These are phyloP conservation scores for Gastrodia elata DNA, from an alignment of 106 monocot species.

Conservation along the genomic window DNA sequence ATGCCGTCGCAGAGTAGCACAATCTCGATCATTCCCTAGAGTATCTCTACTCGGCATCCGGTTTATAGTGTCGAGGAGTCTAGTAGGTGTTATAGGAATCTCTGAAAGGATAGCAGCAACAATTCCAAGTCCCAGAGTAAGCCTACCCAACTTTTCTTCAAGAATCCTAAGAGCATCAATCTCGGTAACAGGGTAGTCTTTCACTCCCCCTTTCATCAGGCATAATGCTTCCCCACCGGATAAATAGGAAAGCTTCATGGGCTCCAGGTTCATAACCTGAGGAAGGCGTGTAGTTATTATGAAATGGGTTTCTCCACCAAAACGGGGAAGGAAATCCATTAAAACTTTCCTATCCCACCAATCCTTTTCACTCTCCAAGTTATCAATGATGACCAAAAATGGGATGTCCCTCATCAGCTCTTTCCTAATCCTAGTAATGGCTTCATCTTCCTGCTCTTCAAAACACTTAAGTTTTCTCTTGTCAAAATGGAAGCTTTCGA, in stretches of 20 bases:
- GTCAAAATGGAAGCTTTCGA: slow-evolving; percentile 35
- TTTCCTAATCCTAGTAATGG: slow-evolving; percentile 60
- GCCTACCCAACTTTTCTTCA: slow-evolving; percentile 80
- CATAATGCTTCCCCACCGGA: slow-evolving; percentile 74
- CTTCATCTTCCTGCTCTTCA: slow-evolving; percentile 88
- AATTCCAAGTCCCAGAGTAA: slow-evolving; percentile 70
- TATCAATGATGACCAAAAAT: slow-evolving; percentile 75
- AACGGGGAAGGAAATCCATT: slow-evolving; percentile 76
- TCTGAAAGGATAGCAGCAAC: slow-evolving; percentile 74
- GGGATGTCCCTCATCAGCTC: slow-evolving; percentile 83
- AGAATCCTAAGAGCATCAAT: slow-evolving; percentile 73
- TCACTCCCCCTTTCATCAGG: slow-evolving; percentile 81
- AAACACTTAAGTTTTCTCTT: slow-evolving; percentile 67
- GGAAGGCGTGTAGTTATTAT: slow-evolving; percentile 81
- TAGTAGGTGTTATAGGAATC: slow-evolving; percentile 72
- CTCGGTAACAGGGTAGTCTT: slow-evolving; percentile 55
- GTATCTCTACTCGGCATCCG: slow-evolving; percentile 47
- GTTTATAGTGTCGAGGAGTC: slow-evolving; percentile 82
- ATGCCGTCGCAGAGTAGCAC: slow-evolving; percentile 27
- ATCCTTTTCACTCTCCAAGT: slow-evolving; percentile 82
- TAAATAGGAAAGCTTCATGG: slow-evolving; percentile 79
- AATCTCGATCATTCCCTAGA: slow-evolving; percentile 40
- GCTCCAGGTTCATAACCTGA: slow-evolving; percentile 74
- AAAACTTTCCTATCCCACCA: slow-evolving; percentile 83
- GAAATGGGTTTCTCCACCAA: slow-evolving; percentile 83